Percentiles rank a stretch among this genome's conserved stretches.
These are phyloP conservation scores for Trichoderma koningiopsis DNA, from an alignment of 2,329 filamentous ascomycete species.

Conservation along the genomic window DNA sequence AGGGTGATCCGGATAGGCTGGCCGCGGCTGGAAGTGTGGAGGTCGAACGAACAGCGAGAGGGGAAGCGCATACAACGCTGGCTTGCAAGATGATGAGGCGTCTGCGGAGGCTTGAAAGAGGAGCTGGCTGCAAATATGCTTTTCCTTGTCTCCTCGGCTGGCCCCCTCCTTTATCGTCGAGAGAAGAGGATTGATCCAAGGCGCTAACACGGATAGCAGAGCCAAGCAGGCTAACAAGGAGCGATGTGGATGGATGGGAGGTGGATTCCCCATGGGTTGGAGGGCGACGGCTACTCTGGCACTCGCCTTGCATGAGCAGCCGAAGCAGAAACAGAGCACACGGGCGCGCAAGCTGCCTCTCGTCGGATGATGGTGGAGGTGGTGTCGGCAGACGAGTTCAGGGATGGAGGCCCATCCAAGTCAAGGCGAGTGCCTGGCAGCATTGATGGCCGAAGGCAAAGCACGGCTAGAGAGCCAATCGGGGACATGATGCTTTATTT, in stretches of 20 bases:
- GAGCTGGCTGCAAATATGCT: conserved; percentile 21
- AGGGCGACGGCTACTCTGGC: background rate
- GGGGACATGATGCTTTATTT: background rate
- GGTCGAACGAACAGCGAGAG: conserved; percentile 2
- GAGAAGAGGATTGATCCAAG: background rate
- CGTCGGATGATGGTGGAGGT: conserved; percentile 24
- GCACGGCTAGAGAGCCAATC: background rate
- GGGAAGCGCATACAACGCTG: conserved; percentile 4
- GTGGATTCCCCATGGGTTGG: conserved; percentile 17
- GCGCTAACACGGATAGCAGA: conserved; percentile 5
- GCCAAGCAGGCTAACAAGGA: conserved; percentile 19
- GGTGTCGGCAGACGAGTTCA: conserved; percentile 3
- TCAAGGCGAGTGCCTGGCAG: background rate
- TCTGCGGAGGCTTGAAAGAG: conserved; percentile 20
- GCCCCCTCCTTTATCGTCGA: background rate
- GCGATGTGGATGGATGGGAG: background rate
- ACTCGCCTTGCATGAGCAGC: background rate
- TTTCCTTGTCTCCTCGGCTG: background rate
- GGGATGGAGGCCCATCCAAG: background rate
- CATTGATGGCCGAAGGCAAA: background rate
- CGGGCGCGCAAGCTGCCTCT: background rate
- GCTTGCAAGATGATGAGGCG: conserved; percentile 16
- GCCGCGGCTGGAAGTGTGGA: conserved; percentile 25
- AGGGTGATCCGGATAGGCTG: conserved; percentile 27
- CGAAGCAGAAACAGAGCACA: background rate